A percentile compares a stretch with the other conserved stretches of the same genome.
Conservation (phyloP, 1,139 yeast species). For the Debaryomyces psychrophilus region DNA sequence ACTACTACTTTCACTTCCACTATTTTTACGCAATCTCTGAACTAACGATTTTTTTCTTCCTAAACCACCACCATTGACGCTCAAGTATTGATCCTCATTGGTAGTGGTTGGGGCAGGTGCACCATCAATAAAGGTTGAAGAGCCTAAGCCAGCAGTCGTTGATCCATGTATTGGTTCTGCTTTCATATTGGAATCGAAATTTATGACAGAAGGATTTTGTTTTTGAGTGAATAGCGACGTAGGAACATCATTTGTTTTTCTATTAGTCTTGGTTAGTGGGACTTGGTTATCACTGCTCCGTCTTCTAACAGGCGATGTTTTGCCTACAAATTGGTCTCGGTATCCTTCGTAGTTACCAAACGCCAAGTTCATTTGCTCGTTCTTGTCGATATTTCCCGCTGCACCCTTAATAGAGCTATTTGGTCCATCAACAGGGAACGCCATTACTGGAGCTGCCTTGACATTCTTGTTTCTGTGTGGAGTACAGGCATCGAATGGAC, state of each 20-base stretch:
- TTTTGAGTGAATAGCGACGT: constrained; percentile 40
- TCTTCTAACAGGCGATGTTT: constrained; percentile 19
- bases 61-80: constrained; percentile 41
- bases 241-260: constrained; percentile 21
- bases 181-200: constrained; percentile 71
- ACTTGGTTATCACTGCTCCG: constrained; percentile 18
- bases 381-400: constrained; percentile 46
- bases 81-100: constrained; percentile 31
- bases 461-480: constrained; percentile 89
- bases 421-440: constrained; percentile 95
- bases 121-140: constrained; percentile 92
- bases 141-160: constrained; percentile 84
- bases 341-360: constrained; percentile 54
- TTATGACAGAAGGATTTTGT: constrained; percentile 55
- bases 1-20: constrained; percentile 37
- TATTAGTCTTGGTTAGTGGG: constrained; percentile 18
- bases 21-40: constrained; percentile 59
- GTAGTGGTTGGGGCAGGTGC: constrained; percentile 77
- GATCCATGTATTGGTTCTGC: constrained; percentile 82
- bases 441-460: constrained; percentile 88
- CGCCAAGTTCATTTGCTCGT: constrained; percentile 61
- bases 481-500: constrained; percentile 97
- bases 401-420: constrained; percentile 81
- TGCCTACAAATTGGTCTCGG: constrained; percentile 42
- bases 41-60: constrained; percentile 77